Evolutionary conservation across 805 yeast genomes (phyloP).

Genomic region (Yarrowia sp.): DNA sequence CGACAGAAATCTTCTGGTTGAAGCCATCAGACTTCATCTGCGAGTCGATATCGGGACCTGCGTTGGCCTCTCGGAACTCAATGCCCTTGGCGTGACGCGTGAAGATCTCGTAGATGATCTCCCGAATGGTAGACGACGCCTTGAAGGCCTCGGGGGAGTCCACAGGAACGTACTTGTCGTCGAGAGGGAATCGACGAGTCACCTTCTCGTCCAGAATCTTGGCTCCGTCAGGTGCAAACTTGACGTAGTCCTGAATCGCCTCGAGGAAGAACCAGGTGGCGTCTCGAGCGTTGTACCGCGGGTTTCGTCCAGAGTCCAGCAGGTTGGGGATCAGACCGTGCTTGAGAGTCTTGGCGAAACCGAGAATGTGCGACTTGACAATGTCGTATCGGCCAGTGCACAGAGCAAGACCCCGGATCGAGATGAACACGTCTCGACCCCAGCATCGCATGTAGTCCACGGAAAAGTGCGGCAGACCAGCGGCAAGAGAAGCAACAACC

Average conservation of each 20-base stretch:
- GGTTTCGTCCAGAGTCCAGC: constrained; percentile 88
- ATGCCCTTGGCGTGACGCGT: constrained; percentile 88
- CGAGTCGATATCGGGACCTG: constrained; percentile 81
- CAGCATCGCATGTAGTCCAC: constrained; percentile 92
- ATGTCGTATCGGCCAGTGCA: constrained; percentile 75
- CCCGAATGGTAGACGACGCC: constrained; percentile 66
- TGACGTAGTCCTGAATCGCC: constrained; percentile 78
- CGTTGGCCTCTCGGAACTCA: constrained; percentile 88
- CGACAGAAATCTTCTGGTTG: constrained; percentile 74
- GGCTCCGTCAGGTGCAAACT: constrained; percentile 65
- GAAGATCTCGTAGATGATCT: constrained; percentile 76
- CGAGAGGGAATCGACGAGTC: constrained; percentile 81
- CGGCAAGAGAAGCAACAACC: constrained; percentile 75
- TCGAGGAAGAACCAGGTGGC: constrained; percentile 95
- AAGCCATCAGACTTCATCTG: constrained; percentile 94
- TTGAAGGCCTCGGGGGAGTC: constrained; percentile 76
- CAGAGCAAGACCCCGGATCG: constrained; percentile 76
- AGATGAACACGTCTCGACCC: constrained; percentile 95
- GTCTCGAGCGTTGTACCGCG: constrained; percentile 93
- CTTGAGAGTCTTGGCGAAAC: constrained; percentile 85
- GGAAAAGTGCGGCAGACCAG: constrained; percentile 94
- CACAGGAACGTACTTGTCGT: constrained; percentile 69
- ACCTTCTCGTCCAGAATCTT: constrained; percentile 67
- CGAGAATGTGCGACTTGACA: constrained; percentile 77
- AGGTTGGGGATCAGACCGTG: constrained; percentile 94